Evolutionary conservation across 305 asterid species (phyloP), one percentile per base, ranked within the genome.

Genomic region (Plantago lanceolata): DNA sequence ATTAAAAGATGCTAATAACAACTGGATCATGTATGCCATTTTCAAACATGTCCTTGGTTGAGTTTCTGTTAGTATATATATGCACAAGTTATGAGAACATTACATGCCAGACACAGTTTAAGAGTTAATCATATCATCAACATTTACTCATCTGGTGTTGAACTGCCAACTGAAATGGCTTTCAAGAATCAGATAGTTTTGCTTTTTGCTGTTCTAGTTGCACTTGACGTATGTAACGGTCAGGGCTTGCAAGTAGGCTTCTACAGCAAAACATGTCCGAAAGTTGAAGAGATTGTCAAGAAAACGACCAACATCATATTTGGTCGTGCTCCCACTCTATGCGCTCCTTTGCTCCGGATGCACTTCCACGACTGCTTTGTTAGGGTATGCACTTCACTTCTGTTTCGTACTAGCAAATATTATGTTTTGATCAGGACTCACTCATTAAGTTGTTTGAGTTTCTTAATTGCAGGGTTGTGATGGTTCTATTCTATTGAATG

Each of bases 291-390:
- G 0, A 73, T 82, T 9, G 87, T 82, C 17, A 73, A 65, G 45
- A 8, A 58, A 11, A 76, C 70, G 26, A 80, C 83, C 1, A 54
- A 77, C 5, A 56, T 50, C 1, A 71, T 79, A 19, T 75, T 84
- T 6, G 43, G 78, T 0, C 68, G 9, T 20, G 81, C 82, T 53
- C 90, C 87, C 1, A 68, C 79, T 50, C 85, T 84, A 5, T 81
- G 73, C 2, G 85, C 79, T 55, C 83, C 90, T 7, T 60, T 84
- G n/a, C 87, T 84, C 58, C 50, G 88, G 47, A 56, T 81, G 82
- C 90, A 84, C 31, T 84, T 84, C 68, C 90, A 84, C 13, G 90
- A 84, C 56, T 84, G 90, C 40, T 84, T 84, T 64, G 82, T 84
- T 66, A 71, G 82, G 77, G 85, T 84, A 63, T 17, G 68, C 18